These are phyloP conservation scores for Magnusiomyces suaveolens DNA, from an alignment of 1,139 yeast species.

Conservation along the genomic window DNA sequence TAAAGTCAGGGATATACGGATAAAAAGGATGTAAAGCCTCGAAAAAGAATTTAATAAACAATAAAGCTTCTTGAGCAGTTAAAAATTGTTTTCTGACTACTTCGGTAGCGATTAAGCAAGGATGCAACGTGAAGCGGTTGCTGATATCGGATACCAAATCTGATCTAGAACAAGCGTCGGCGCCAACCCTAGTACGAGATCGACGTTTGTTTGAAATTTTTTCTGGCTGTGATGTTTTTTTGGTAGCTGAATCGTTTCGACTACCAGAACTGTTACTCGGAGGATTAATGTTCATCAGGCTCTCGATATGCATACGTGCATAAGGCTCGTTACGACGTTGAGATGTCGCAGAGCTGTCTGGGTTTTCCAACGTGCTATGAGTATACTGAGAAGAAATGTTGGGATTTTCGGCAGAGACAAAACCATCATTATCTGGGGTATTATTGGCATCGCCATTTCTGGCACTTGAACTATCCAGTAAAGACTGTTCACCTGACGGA, in stretches of 20 bases:
- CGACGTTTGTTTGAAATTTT: constrained; percentile 2
- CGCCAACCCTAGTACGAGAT: constrained; percentile 1
- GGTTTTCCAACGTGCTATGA: no score
- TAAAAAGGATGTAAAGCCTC: constrained; percentile 79
- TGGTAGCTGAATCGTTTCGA: background rate
- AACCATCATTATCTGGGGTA: background rate
- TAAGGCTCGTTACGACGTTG: background rate
- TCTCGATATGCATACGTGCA: background rate
- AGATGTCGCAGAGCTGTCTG: no score
- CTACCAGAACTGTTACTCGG: background rate
- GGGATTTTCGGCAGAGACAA: no score
- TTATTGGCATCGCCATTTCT: background rate
- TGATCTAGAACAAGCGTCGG: background rate
- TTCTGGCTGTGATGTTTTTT: background rate
- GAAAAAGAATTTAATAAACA: constrained; percentile 57
- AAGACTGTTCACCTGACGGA: no score
- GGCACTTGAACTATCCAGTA: no score
- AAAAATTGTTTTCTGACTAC: constrained; percentile 61
- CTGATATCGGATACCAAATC: background rate
- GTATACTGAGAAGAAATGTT: no score
- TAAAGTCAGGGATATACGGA: constrained; percentile 70
- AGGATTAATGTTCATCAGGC: background rate
- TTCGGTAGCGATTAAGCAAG: constrained; percentile 47
- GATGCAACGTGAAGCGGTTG: constrained; percentile 7
- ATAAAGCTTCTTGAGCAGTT: constrained; percentile 57